A percentile compares a stretch with the other conserved stretches of the same genome.
phyloP scores from a whole-genome alignment of 1,284 basidiomycete genomes.

The Ceratobasidium sp. region DNA sequence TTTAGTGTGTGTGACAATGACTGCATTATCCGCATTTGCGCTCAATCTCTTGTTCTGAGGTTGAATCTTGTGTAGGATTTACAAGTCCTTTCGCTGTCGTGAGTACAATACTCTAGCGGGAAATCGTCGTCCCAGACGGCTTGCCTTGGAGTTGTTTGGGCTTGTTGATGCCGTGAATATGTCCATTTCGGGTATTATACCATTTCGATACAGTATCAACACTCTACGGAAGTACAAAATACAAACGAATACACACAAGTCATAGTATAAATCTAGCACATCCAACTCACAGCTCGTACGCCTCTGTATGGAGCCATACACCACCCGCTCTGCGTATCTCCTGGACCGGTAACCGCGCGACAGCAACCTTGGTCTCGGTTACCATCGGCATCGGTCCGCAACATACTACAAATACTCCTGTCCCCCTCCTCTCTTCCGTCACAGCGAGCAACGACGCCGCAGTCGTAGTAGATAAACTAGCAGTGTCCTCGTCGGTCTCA shows the following conservation, averaged over 20 bases:
- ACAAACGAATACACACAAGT: no score
- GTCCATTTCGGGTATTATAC: no score
- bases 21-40: constrained; percentile 43
- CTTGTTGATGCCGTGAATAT: no score
- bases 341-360: constrained; percentile 14
- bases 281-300: constrained; percentile 16
- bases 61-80: no score
- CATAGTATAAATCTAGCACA: no score
- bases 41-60: constrained; percentile 36
- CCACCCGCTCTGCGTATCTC: constrained; percentile 31
- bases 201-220: no score
- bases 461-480: constrained; percentile 4
- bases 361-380: constrained; percentile 29
- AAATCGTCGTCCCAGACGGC: no score
- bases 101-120: no score
- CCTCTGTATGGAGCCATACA: constrained; percentile 42
- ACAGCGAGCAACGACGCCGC: constrained; percentile 25
- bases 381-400: constrained; percentile 40
- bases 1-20: constrained; percentile 44
- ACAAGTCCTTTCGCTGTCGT: no score
- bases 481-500: constrained; percentile 6
- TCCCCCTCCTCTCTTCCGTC: constrained; percentile 19
- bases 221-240: no score
- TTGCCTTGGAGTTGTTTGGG: no score
- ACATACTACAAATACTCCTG: constrained; percentile 31